Percentiles rank a stretch among this genome's conserved stretches.
These are phyloP conservation scores for Backusella liffmaniae DNA, from an alignment of 192 early-diverging fungal species.

Conservation along the genomic window DNA sequence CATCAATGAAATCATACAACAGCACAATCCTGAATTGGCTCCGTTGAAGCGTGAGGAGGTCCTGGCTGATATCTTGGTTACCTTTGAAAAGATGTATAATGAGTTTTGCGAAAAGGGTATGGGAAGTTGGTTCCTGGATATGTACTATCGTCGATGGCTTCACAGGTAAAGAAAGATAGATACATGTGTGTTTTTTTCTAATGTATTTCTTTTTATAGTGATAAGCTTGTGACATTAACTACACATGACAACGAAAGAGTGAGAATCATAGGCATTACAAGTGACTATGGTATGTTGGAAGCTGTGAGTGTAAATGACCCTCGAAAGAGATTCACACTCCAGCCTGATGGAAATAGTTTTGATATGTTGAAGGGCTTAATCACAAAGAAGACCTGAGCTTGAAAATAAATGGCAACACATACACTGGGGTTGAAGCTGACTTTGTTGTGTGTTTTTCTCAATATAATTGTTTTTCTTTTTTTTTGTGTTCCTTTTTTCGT, in stretches of 20 bases:
- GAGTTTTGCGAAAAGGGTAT: conserved; percentile 58
- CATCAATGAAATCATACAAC: conserved; percentile 76
- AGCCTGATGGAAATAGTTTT: conserved; percentile 97
- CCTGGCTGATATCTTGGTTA: conserved; percentile 62
- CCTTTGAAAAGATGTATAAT: conserved; percentile 75
- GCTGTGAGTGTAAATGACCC: conserved; percentile 60
- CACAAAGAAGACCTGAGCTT: conserved; percentile 34
- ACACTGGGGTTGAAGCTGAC: conserved; percentile 1
- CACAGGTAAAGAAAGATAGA: conserved; percentile 53
- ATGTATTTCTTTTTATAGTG: conserved; percentile 31
- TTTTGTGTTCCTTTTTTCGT: neutral
- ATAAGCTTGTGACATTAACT: conserved; percentile 65
- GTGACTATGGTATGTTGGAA: conserved; percentile 69
- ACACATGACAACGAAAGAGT: conserved; percentile 58
- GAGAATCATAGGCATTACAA: conserved; percentile 75
- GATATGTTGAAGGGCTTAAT: conserved; percentile 96
- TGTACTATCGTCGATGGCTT: conserved; percentile 88
- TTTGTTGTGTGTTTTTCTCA: neutral
- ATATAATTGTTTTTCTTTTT: neutral
- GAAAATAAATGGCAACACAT: neutral
- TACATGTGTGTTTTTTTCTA: neutral
- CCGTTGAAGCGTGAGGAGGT: conserved; percentile 67
- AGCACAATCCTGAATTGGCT: conserved; percentile 53
- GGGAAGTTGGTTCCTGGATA: conserved; percentile 63
- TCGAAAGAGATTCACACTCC: conserved; percentile 63